Evolutionary conservation across 441 rosid species (phyloP).

Genomic region (Gossypium gossypioides): DNA sequence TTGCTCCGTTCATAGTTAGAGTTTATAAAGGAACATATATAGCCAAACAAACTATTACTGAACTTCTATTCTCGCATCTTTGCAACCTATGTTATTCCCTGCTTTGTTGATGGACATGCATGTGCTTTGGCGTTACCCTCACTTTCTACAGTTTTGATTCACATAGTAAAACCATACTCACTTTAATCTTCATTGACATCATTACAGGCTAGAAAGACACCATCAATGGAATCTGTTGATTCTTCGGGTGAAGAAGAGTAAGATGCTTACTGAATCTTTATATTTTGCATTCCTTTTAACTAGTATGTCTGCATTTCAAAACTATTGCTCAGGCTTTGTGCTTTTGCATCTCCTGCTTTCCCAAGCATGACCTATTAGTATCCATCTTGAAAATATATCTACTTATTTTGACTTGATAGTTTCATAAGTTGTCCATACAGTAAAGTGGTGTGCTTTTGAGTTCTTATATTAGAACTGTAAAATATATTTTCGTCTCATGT

Average conservation of each 20-base stretch:
- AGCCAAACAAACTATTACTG: not conserved
- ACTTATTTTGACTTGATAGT: not conserved
- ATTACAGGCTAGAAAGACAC: conserved; percentile 74
- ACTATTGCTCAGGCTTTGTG: conserved; percentile 5
- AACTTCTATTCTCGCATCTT: not conserved
- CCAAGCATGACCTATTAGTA: not conserved
- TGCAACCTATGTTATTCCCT: not conserved
- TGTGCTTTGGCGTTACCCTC: not conserved
- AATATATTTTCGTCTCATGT: not conserved
- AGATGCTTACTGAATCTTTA: conserved; percentile 26
- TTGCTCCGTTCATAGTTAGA: not conserved
- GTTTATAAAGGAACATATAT: not conserved
- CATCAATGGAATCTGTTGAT: conserved; percentile 79
- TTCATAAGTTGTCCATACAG: not conserved
- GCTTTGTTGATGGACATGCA: not conserved
- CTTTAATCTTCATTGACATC: conserved; percentile 15
- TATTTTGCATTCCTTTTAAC: conserved; percentile 12
- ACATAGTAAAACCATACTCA: conserved; percentile 5
- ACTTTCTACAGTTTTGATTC: not conserved
- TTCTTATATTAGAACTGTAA: not conserved
- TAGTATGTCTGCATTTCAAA: not conserved
- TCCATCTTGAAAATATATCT: not conserved
- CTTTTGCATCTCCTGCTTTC: conserved; percentile 1
- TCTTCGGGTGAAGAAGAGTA: conserved; percentile 98
- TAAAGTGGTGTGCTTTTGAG: not conserved